Base-by-base conservation (phyloP, 1,284 basidiomycete genomes). In the Inonotus hispidus region DNA sequence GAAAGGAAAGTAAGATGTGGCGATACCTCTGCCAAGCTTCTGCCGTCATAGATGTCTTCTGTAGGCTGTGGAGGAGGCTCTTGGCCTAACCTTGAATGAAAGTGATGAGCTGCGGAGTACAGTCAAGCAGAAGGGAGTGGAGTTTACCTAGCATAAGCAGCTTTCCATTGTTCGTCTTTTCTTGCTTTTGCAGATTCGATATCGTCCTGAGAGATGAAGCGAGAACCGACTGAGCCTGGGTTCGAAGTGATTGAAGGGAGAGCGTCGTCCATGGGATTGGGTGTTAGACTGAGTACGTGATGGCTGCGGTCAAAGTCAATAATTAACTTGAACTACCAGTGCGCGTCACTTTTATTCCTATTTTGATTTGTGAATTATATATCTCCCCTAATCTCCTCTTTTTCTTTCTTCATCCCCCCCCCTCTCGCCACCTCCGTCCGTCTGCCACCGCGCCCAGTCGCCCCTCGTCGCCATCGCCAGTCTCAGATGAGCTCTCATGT, bases 161-260 rank as follows among this genome's bases (percentile, higher is more conserved):
- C 93, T 70, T 87, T 91, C 92, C 94, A 95, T 70, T 95, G 91
- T 68, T 92, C 88, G 29, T 95, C 91, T 64, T 87, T 80, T 47
- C 83, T 79, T 10, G 82, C 79, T 65, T 87, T 89, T 25, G 92
- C 92, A 32, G 84, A 81, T 54, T 95, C 92, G 50, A 97, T 77
- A 41, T 94, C 89, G 16, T 80, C 77, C 72, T 92, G 85, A 32
- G 92, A 88, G 64, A 91, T 80, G 72, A 92, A 91, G 61, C 89
- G 84, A 52, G 88, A 87, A 70, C 88, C 87, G 57, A 91, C 88
- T 37, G 77, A 77, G 67, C 82, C 82, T 8, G 57, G 55, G 11
- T 25, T 43, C 23, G 82, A 75, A 7, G 85, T 81, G 61, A 90
- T 79, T 37, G 85, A 88, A 53, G 88, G 88, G 49, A 87, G 79